phyloP scores from a whole-genome alignment of 106 monocot species.

The Phalaenopsis equestris region DNA sequence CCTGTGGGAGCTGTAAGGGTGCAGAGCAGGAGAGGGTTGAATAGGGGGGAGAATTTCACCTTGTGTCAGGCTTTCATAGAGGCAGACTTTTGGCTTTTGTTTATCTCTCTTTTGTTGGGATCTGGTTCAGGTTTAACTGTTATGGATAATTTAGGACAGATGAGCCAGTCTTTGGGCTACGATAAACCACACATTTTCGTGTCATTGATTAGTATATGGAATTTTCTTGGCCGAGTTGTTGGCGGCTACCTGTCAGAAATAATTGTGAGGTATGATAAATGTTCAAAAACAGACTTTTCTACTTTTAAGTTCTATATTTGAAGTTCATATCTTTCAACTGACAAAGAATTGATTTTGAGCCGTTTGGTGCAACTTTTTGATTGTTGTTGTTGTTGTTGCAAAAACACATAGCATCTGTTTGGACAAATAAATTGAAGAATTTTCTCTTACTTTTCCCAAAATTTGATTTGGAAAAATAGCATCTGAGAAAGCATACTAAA shows the following conservation, averaged over 20 bases:
- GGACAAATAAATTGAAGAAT: too few relatives aligned
- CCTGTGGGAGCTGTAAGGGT: constrained; percentile 77
- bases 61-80: constrained; percentile 71
- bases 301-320: too few relatives aligned
- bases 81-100: constrained; percentile 84
- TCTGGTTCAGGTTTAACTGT: constrained; percentile 86
- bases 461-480: too few relatives aligned
- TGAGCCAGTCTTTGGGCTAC: constrained; percentile 73
- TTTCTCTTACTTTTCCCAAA: too few relatives aligned
- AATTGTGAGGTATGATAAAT: constrained; percentile 48
- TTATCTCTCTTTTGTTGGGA: constrained; percentile 66
- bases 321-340: too few relatives aligned
- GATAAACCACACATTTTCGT: constrained; percentile 61
- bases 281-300: too few relatives aligned
- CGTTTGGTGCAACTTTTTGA: too few relatives aligned
- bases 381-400: too few relatives aligned
- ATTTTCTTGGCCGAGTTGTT: constrained; percentile 72
- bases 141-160: constrained; percentile 84
- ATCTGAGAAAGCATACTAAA: too few relatives aligned
- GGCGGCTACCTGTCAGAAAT: constrained; percentile 81
- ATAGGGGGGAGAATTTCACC: constrained; percentile 76
- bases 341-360: too few relatives aligned
- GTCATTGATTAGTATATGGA: constrained; percentile 87
- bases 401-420: too few relatives aligned
- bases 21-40: constrained; percentile 63